phyloP scores from a whole-genome alignment of 2,329 filamentous ascomycete species.

The Stagonosporopsis chrysanthemi region DNA sequence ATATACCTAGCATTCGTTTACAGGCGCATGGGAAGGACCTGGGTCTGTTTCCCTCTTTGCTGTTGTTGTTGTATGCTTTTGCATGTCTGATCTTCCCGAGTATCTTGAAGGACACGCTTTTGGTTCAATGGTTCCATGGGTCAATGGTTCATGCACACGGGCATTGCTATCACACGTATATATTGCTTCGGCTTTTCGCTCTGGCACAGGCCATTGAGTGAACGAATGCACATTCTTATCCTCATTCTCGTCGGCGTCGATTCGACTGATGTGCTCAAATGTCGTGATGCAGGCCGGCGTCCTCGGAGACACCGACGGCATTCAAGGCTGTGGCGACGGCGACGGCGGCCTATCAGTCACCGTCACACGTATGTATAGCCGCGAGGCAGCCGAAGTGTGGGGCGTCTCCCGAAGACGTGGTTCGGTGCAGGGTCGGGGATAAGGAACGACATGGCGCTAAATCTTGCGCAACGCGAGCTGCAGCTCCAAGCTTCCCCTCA shows the following conservation, averaged over 20 bases:
- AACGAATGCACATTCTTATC: not conserved
- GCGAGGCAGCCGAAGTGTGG: not conserved
- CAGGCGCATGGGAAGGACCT: conserved; percentile 22
- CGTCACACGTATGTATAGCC: not conserved
- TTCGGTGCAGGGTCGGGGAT: conserved; percentile 5
- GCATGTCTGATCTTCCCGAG: conserved; percentile 1
- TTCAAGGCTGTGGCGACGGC: too few relatives aligned
- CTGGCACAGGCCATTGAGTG: not conserved
- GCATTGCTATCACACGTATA: conserved; percentile 8
- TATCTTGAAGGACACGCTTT: not conserved
- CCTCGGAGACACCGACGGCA: too few relatives aligned
- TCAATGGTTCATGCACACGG: not conserved
- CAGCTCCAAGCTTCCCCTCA: conserved; percentile 22
- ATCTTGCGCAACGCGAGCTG: conserved; percentile 12
- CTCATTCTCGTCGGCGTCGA: not conserved
- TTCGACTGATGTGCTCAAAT: not conserved
- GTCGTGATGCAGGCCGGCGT: too few relatives aligned
- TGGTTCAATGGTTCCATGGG: too few relatives aligned
- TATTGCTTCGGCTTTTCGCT: not conserved
- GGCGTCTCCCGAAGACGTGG: conserved; percentile 1
- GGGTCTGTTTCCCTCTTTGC: conserved; percentile 1
- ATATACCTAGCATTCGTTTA: conserved; percentile 23
- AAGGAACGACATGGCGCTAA: conserved; percentile 14
- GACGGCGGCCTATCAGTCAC: too few relatives aligned
- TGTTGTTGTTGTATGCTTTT: not conserved